phyloP scores from a whole-genome alignment of 208 protist genomes.

The Naegleria gruberi region DNA sequence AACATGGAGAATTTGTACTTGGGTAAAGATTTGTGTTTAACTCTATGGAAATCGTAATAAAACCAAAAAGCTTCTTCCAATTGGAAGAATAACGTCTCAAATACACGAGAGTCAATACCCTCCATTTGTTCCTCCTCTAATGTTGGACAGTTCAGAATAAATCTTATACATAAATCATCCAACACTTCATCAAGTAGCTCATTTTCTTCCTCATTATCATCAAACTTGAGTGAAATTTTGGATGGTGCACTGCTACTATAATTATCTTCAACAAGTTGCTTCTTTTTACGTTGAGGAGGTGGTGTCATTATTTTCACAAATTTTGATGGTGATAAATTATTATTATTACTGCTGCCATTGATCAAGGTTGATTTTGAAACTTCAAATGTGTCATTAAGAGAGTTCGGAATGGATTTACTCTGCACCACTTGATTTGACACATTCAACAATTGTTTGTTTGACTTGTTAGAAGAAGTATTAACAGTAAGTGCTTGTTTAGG shows the following conservation, averaged over 20 bases:
- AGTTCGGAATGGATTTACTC: too few species aligned
- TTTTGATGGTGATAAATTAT: too few species aligned
- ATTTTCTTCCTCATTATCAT: neutral
- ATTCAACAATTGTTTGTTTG: too few species aligned
- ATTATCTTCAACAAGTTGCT: neutral
- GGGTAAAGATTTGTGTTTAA: neutral
- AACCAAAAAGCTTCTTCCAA: constrained; percentile 6
- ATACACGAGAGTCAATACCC: too few species aligned
- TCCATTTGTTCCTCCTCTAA: neutral
- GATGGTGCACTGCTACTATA: neutral
- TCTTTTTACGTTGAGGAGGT: neutral
- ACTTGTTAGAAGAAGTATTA: too few species aligned
- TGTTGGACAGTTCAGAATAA: neutral
- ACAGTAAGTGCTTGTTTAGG: too few species aligned
- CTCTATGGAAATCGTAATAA: neutral
- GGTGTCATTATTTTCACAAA: neutral
- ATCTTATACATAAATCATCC: neutral
- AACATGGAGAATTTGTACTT: neutral
- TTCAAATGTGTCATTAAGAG: too few species aligned
- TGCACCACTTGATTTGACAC: too few species aligned
- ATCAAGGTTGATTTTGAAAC: too few species aligned
- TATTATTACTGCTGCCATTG: too few species aligned
- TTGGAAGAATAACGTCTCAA: neutral
- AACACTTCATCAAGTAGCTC: neutral
- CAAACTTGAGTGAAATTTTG: neutral